Evolutionary conservation across 1,284 basidiomycete genomes (phyloP).

Genomic region (Trametes pubescens): DNA sequence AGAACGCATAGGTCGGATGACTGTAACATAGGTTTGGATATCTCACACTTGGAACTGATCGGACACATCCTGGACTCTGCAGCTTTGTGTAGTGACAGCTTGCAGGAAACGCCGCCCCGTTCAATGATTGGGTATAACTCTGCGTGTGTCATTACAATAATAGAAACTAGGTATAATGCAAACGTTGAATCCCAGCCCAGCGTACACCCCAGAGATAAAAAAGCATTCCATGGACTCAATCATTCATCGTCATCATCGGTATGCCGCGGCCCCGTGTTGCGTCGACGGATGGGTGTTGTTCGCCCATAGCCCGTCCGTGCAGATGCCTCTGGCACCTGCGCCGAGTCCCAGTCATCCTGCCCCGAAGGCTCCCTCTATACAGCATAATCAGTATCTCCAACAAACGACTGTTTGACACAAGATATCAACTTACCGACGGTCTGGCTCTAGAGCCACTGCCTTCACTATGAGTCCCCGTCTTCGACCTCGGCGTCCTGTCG

Average conservation of each 20-base stretch:
- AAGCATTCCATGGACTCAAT: too few relatives aligned
- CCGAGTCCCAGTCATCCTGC: slow-evolving; percentile 19
- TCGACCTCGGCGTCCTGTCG: slow-evolving; percentile 19
- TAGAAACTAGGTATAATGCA: too few relatives aligned
- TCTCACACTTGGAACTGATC: neutral
- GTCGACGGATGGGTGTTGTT: slow-evolving; percentile 21
- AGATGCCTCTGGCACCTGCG: neutral
- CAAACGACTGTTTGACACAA: neutral
- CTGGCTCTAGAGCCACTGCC: slow-evolving; percentile 25
- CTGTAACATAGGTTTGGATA: neutral
- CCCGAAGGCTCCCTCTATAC: slow-evolving; percentile 13
- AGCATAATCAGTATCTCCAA: neutral
- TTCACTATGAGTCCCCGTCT: slow-evolving; percentile 21
- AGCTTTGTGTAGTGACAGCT: too few relatives aligned
- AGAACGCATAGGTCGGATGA: slow-evolving; percentile 6
- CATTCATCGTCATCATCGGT: slow-evolving; percentile 8
- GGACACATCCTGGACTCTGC: too few relatives aligned
- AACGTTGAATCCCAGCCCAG: too few relatives aligned
- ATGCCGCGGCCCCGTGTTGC: slow-evolving; percentile 14
- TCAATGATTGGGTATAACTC: too few relatives aligned
- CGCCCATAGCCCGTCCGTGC: neutral
- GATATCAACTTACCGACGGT: slow-evolving; percentile 18
- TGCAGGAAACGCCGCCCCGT: too few relatives aligned
- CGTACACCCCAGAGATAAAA: too few relatives aligned
- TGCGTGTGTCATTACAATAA: too few relatives aligned